Conservation (phyloP, 768 basidiomycete genomes). For the Neoboletus subvelutipes region DNA sequence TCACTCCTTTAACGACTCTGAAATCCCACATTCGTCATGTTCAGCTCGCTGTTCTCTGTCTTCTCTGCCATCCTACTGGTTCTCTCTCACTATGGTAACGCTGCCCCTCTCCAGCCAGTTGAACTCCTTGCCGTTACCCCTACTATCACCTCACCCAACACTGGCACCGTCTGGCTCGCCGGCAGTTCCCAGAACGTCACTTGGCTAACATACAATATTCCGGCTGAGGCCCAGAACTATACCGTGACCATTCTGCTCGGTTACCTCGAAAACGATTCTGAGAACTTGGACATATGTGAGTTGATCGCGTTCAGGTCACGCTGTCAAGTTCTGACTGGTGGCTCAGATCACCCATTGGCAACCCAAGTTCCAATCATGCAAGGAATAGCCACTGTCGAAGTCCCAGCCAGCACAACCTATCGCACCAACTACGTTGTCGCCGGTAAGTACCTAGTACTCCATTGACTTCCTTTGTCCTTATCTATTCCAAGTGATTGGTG, state of each 20-base stretch:
- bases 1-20: constrained; percentile 24
- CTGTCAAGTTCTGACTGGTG: constrained; percentile 6
- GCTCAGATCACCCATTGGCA: constrained; percentile 57
- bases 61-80: constrained; percentile 34
- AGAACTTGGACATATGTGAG: constrained; percentile 53
- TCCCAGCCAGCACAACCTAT: constrained; percentile 45
- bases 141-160: constrained; percentile 40
- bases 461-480: background rate
- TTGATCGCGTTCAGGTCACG: background rate
- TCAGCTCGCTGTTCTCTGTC: constrained; percentile 20
- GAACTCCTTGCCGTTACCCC: constrained; percentile 42
- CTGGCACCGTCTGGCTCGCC: constrained; percentile 35
- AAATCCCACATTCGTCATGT: constrained; percentile 17
- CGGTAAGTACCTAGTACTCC: constrained; percentile 42
- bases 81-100: constrained; percentile 26
- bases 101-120: constrained; percentile 29
- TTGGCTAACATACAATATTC: constrained; percentile 43
- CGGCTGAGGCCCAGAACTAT: constrained; percentile 32
- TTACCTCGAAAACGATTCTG: constrained; percentile 34
- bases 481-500: constrained; percentile 53
- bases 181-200: constrained; percentile 39
- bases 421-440: constrained; percentile 58
- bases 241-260: constrained; percentile 50
- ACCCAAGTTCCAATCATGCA: constrained; percentile 49
- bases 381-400: constrained; percentile 49